Evolutionary conservation across 345 rosid genomes (phyloP), one percentile per base, ranked within the genome.

Genomic region (Pelargonium nanum): DNA sequence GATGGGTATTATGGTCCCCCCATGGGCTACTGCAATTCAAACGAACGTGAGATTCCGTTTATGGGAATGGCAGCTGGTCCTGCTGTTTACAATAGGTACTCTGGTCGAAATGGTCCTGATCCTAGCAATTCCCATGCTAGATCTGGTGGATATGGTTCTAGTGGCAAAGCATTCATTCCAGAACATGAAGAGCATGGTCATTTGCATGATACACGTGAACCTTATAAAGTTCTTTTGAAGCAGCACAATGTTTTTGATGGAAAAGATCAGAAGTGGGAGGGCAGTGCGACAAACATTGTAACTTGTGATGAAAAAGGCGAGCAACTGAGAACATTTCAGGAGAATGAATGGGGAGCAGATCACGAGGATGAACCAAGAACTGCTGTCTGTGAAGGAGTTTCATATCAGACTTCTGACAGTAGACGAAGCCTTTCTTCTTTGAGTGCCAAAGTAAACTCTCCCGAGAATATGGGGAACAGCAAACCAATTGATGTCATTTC

Each of bases 1-100:
- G 97, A 93, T 66, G 81, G 86, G 56, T 90, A 78, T 68, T 86
- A 80, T 71, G 89, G 90, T 75, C 92, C 90, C 74, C 92, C 94
- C 56, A 75, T 83, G 91, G 82, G 90, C 61, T 89, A 84, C 62
- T 75, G 80, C 61, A 75, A 67, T 73, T 64, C 91, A 62, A 78
- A 67, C 68, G 92, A 93, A 57, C 82, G 86, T 65, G 97, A 93
- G 63, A 63, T 79, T 48, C 78, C 87, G 24, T 85, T 78, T 71
- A 80, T 79, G 73, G 95, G 90, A 67, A 81, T 84, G 89, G 68
- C 90, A 62, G 65, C 79, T 60, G 90, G 90, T 63, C 86, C 87
- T 57, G 54, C n/a, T n/a, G n/a, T n/a, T n/a, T n/a, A n/a, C n/a
- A n/a, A n/a, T n/a, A n/a, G n/a, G n/a, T n/a, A n/a, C n/a, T n/a